Conservation (phyloP, 306 rosid genomes). For the Cajanus cajan region DNA sequence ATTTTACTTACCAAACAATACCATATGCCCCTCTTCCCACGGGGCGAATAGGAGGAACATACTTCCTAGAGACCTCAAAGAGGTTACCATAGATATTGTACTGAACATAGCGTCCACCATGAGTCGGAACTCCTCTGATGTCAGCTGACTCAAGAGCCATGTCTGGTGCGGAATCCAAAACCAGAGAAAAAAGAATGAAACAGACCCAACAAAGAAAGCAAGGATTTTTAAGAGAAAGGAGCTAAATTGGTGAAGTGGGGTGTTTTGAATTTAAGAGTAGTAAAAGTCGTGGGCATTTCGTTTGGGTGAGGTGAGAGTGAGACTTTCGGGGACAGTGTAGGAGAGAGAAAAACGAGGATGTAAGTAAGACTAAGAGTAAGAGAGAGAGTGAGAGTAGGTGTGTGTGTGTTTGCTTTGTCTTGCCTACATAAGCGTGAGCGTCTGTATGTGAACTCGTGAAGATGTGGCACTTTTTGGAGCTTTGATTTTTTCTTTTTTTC, state of each 20-base stretch:
- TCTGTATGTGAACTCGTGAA: conserved; percentile 34
- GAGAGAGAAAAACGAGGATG: background rate
- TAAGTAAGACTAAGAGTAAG: too few species aligned
- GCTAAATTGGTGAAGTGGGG: conserved; percentile 27
- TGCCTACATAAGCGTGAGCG: background rate
- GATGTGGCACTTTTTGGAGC: background rate
- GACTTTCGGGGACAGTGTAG: background rate
- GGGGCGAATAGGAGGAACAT: conserved; percentile 87
- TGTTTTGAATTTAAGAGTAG: conserved; percentile 23
- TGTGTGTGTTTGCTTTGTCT: background rate
- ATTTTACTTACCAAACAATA: conserved; percentile 75
- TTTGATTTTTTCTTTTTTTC: background rate
- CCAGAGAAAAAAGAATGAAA: background rate
- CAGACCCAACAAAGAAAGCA: conserved; percentile 16
- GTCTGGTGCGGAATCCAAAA: conserved; percentile 24
- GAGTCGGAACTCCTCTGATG: conserved; percentile 47
- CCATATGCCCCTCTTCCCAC: conserved; percentile 96
- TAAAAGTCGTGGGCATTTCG: conserved; percentile 30
- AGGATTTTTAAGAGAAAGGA: conserved; percentile 3
- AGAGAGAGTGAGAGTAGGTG: background rate
- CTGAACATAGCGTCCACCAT: conserved; percentile 75
- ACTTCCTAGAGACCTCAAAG: conserved; percentile 83
- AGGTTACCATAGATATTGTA: conserved; percentile 87
- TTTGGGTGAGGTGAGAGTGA: background rate
- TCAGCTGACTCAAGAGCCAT: conserved; percentile 52